Conservation (phyloP, 2,329 filamentous ascomycete species). For the Talaromyces sp. region DNA sequence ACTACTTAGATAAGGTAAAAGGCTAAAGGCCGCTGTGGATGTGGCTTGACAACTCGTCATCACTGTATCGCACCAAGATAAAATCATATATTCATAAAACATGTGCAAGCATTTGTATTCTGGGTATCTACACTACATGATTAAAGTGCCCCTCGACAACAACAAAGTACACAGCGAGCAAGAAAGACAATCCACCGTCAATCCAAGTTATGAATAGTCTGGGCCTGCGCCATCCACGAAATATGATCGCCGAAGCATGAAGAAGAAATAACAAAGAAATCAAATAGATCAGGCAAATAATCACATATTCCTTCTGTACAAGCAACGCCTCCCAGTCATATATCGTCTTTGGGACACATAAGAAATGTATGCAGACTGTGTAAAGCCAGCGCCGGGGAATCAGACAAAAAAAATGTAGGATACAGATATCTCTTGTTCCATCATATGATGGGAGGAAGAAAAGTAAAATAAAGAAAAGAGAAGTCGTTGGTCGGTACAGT, state of each 20-base stretch:
- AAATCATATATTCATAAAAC: background rate
- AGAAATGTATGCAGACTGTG: background rate
- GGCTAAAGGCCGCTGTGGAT: background rate
- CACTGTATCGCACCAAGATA: background rate
- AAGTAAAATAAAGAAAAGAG: slow-evolving; percentile 1
- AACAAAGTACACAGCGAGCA: background rate
- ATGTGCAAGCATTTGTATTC: background rate
- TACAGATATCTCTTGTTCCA: background rate
- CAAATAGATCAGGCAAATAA: background rate
- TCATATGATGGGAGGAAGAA: background rate
- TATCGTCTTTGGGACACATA: background rate
- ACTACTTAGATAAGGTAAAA: background rate
- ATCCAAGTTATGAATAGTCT: background rate
- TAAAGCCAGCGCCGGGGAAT: background rate
- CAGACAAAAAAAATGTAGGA: slow-evolving; percentile 10
- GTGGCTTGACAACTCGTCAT: background rate
- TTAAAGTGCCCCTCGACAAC: slow-evolving; percentile 1
- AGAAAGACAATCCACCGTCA: background rate
- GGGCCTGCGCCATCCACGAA: background rate
- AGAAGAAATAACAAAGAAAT: slow-evolving; percentile 10
- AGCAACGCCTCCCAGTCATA: background rate
- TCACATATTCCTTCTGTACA: slow-evolving; percentile 2
- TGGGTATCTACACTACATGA: slow-evolving; percentile 13
- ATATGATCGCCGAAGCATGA: background rate
- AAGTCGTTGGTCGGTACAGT: background rate